These are phyloP conservation scores for Pugionium dolabratum DNA, from an alignment of 345 rosid genomes.

Conservation along the genomic window DNA sequence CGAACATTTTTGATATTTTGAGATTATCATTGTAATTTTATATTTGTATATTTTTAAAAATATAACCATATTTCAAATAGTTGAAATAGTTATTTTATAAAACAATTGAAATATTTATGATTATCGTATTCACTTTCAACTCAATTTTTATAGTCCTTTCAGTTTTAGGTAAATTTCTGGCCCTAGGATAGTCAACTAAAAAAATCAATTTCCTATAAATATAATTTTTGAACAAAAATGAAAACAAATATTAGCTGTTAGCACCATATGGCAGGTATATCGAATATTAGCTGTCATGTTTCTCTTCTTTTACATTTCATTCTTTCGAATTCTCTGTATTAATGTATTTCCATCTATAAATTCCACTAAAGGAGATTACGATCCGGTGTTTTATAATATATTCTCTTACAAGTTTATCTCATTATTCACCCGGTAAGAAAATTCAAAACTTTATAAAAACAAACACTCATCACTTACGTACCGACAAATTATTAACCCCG, in stretches of 20 bases:
- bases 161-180: no score
- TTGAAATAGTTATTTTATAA: no score
- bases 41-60: no score
- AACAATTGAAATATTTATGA: no score
- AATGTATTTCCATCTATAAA: background rate
- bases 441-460: background rate
- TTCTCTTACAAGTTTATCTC: slow-evolving; percentile 18
- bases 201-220: background rate
- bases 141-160: no score
- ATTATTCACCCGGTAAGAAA: slow-evolving; percentile 13
- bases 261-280: slow-evolving; percentile 18
- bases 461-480: background rate
- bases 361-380: slow-evolving; percentile 12
- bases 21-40: no score
- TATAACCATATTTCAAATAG: no score
- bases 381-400: background rate
- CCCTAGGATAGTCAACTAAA: background rate
- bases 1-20: no score
- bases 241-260: slow-evolving; percentile 31
- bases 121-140: no score
- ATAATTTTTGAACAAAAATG: background rate
- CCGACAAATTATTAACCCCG: background rate
- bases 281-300: slow-evolving; percentile 36
- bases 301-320: slow-evolving; percentile 7
- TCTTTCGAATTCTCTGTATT: background rate